Conservation (phyloP, 768 basidiomycete genomes). For the Filobasidium wieringae region DNA sequence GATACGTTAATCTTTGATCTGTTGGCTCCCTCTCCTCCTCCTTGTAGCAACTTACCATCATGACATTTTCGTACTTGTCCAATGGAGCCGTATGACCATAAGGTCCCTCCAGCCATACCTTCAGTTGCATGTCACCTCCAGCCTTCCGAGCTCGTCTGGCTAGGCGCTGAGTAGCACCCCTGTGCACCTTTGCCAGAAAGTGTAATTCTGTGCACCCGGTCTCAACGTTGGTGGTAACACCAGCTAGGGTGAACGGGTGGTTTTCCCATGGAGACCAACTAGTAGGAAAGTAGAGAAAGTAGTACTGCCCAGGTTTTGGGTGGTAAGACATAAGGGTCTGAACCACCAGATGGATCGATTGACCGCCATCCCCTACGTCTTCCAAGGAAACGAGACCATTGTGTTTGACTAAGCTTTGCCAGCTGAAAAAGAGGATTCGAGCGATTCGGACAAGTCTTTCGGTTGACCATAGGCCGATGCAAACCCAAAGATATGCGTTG, state of each 20-base stretch:
- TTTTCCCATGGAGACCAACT: constrained; percentile 22
- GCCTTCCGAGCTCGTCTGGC: constrained; percentile 1
- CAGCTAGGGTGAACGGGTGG: constrained; percentile 25
- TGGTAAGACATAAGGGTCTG: constrained; percentile 6
- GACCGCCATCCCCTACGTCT: background rate
- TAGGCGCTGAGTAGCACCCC: constrained; percentile 16
- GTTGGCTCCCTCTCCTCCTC: background rate
- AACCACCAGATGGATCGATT: constrained; percentile 1
- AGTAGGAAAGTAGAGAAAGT: constrained; percentile 19
- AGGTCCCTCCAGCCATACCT: constrained; percentile 22
- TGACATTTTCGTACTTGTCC: constrained; percentile 10
- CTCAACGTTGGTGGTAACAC: constrained; percentile 7
- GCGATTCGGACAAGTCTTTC: constrained; percentile 19
- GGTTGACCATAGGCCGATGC: constrained; percentile 22
- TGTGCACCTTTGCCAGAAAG: constrained; percentile 13
- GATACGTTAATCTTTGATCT: background rate
- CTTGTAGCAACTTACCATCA: constrained; percentile 17
- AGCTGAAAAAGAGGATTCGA: constrained; percentile 13
- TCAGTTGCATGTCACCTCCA: background rate
- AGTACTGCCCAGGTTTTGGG: constrained; percentile 20
- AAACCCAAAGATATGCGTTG: constrained; percentile 19
- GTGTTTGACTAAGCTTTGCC: constrained; percentile 4
- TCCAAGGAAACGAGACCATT: constrained; percentile 11
- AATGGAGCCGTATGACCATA: constrained; percentile 18
- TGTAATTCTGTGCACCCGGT: background rate